Base-by-base conservation (phyloP, 2,329 filamentous ascomycete genomes). In the Fusarium mundagurra region DNA sequence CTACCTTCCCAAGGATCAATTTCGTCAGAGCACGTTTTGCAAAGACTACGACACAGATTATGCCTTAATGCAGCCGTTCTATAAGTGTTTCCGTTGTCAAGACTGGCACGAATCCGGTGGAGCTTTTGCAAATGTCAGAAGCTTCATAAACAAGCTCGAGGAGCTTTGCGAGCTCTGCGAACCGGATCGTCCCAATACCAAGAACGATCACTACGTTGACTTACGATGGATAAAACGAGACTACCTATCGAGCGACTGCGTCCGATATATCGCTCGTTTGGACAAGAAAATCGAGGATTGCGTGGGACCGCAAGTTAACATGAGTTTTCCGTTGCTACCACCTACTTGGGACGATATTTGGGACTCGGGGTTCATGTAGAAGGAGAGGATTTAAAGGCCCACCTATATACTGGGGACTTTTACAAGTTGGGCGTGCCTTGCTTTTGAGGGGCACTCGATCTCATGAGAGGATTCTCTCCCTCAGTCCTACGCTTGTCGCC, bases 161-260 rank as follows among this genome's bases (percentile, higher is more conserved):
- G 2, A 45, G 24, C 43, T 45, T 45, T 45, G 24, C 43, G 43
- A 27, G 11, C 3, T 18, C 43, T 27, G 24, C 12, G 24, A 45
- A 13, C 43, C 24, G 6, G 43, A 45, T 13, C 43, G 24, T 18
- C n/a, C 24, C 11, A 27, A 20, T 5, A 13, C 17, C n/a, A 45
- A 45, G 17, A 3, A 18, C 43, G 43, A 45, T 13, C 7, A 27
- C 17, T 6, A 5, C 17, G 7, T 27, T 27, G 11, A 27, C 24
- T 27, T 0, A 17, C 5, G 4, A 6, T 20, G 5, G 2, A 12
- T 45, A 18, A 24, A 2, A 6, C 3, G 1, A 45, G 24, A 13
- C 24, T 27, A 45, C 9, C 0, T 1, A 9, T 20, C 7, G 2
- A 45, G 3, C 11, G 43, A 45, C 6, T 27, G 43, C 24, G 18